Conservation (phyloP, 2,329 filamentous ascomycete genomes). For the Colletotrichum cuscutae region DNA sequence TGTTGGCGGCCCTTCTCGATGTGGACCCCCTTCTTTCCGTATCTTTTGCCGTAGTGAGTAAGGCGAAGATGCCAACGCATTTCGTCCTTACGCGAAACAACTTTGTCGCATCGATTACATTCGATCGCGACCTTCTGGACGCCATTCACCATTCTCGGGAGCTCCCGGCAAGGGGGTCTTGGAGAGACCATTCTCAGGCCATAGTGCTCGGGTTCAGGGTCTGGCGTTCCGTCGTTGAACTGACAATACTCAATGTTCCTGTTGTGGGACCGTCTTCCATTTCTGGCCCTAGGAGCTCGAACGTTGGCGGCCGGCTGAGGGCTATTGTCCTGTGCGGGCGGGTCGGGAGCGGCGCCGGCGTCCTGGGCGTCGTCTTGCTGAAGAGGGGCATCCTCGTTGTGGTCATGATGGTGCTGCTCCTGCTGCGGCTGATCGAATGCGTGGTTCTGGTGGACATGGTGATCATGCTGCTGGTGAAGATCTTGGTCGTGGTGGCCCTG, state of each 20-base stretch:
- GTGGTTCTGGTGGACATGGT: no score
- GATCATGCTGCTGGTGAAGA: no score
- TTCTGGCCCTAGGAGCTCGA: not conserved
- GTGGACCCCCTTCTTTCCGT: not conserved
- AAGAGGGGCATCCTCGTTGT: not conserved
- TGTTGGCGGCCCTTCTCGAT: not conserved
- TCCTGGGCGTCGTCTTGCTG: no score
- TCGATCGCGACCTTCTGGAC: accelerated
- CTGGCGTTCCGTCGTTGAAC: not conserved
- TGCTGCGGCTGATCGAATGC: not conserved
- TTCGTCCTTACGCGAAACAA: not conserved
- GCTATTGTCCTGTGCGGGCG: no score
- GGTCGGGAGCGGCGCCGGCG: no score
- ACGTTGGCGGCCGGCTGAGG: not conserved
- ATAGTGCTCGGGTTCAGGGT: accelerated
- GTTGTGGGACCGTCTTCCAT: not conserved
- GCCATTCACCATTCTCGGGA: not conserved
- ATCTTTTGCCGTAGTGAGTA: not conserved
- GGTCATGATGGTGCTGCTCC: not conserved
- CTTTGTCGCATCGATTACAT: not conserved
- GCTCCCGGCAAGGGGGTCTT: not conserved
- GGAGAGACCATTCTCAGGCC: not conserved
- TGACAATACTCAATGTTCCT: not conserved
- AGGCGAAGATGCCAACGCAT: not conserved
- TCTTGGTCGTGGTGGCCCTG: no score